Evolutionary conservation across 352 stramenopile genomes (phyloP).

Genomic region (Globisporangium recalcitrans): DNA sequence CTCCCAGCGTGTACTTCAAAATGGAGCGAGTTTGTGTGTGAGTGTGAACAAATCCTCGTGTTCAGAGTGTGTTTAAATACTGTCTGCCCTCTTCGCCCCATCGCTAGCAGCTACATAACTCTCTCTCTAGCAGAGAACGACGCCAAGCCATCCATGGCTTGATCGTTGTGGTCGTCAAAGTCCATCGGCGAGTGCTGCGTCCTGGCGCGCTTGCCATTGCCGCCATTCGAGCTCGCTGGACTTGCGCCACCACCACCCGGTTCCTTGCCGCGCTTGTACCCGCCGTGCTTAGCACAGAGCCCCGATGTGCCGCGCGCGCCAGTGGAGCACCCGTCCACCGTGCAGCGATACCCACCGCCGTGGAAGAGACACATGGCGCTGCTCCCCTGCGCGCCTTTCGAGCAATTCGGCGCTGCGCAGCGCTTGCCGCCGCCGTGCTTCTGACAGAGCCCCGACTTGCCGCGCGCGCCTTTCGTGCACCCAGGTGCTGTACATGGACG

Average conservation of each 20-base stretch:
- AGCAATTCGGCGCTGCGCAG: conserved; percentile 50
- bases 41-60: conserved; percentile 8
- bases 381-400: conserved; percentile 79
- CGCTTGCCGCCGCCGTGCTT: conserved; percentile 84
- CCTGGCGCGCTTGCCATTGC: conserved; percentile 18
- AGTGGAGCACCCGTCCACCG: conserved; percentile 60
- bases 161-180: neutral
- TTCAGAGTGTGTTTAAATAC: conserved; percentile 11
- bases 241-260: neutral
- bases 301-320: conserved; percentile 69
- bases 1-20: too few relatives aligned
- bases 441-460: conserved; percentile 79
- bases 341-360: conserved; percentile 82
- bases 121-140: conserved; percentile 12
- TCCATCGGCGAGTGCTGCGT: conserved; percentile 15
- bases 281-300: conserved; percentile 74
- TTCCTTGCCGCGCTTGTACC: conserved; percentile 58
- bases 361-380: conserved; percentile 78
- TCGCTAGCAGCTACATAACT: neutral
- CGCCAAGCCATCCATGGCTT: neutral
- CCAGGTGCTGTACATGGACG: conserved; percentile 49
- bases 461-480: conserved; percentile 73
- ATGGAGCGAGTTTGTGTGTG: neutral
- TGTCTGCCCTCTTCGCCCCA: neutral
- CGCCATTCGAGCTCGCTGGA: neutral